Evolutionary conservation across 306 rosid species (phyloP).

Genomic region (Pyrus bretschneideri): DNA sequence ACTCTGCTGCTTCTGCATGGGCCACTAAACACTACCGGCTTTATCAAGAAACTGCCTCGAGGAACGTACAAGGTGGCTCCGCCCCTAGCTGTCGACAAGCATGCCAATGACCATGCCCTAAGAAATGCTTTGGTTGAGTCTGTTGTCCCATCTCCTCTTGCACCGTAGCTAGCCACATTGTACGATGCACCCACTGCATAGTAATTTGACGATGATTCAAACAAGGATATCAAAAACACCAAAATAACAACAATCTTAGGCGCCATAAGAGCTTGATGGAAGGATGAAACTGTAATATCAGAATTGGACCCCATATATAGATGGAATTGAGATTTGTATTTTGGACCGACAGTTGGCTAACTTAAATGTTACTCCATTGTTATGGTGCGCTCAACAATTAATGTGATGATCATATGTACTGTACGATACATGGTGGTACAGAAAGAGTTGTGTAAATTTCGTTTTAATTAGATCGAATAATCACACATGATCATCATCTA

Average conservation of each 20-base stretch:
- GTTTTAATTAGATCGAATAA: background rate
- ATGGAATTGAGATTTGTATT: too few relatives aligned
- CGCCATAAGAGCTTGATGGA: background rate
- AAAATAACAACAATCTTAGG: background rate
- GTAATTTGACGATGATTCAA: background rate
- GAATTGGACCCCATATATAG: background rate
- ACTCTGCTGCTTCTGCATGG: slow-evolving; percentile 20
- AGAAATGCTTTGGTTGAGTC: slow-evolving; percentile 17
- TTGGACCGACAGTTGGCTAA: too few relatives aligned
- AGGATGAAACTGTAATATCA: background rate
- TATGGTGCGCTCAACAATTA: background rate
- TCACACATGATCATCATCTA: background rate
- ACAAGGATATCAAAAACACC: background rate
- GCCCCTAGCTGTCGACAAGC: background rate
- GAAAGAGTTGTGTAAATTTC: background rate
- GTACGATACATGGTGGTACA: background rate
- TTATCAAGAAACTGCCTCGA: slow-evolving; percentile 7
- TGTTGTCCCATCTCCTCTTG: slow-evolving; percentile 14
- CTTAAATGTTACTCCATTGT: too few relatives aligned
- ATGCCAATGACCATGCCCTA: slow-evolving; percentile 20
- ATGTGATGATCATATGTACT: background rate
- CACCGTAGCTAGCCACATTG: slow-evolving; percentile 25
- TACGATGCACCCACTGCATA: background rate
- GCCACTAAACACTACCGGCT: slow-evolving; percentile 3
- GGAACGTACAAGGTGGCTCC: slow-evolving; percentile 23